Conservation (phyloP, 2,329 filamentous ascomycete genomes). For the Tolypocladium tundrense region DNA sequence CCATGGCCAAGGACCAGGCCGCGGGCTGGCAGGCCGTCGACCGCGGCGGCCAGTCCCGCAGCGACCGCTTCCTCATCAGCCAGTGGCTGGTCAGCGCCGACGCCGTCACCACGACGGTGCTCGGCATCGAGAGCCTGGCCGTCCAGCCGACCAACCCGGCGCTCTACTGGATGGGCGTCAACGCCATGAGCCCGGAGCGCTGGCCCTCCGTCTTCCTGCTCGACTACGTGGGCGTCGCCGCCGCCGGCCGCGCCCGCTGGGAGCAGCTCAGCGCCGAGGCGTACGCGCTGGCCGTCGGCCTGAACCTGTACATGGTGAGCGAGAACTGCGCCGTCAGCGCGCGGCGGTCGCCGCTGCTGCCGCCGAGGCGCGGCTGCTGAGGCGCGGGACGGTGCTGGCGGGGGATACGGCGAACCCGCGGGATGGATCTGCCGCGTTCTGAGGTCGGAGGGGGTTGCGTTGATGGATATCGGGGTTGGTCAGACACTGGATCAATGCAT, state of each 20-base stretch:
- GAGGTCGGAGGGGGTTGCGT: not conserved
- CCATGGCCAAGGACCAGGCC: slow-evolving; percentile 12
- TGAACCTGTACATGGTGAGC: slow-evolving; percentile 20
- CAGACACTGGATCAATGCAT: too few species aligned
- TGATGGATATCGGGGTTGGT: too few species aligned
- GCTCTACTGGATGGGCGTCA: slow-evolving; percentile 22
- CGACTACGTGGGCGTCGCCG: slow-evolving; percentile 20
- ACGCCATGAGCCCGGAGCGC: slow-evolving; percentile 14
- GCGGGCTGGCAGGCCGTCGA: slow-evolving; percentile 11
- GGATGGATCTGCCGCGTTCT: not conserved
- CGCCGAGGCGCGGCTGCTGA: not conserved
- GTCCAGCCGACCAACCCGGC: slow-evolving; percentile 17
- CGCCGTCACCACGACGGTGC: slow-evolving; percentile 7
- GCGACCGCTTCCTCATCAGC: slow-evolving; percentile 10
- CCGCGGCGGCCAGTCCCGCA: slow-evolving; percentile 4
- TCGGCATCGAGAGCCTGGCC: not conserved
- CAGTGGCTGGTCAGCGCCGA: slow-evolving; percentile 21
- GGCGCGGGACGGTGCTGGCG: not conserved
- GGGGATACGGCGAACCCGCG: not conserved
- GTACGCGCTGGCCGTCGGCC: slow-evolving; percentile 17
- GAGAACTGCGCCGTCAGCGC: slow-evolving; percentile 18
- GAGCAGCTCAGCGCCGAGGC: slow-evolving; percentile 19
- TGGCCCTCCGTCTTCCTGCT: slow-evolving; percentile 21
- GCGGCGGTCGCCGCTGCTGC: slow-evolving; percentile 12
- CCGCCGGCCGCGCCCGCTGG: slow-evolving; percentile 13